Percentiles rank a stretch among this genome's conserved stretches.
Conservation (phyloP, 2,329 filamentous ascomycete species). For the Penicillium nordicum region DNA sequence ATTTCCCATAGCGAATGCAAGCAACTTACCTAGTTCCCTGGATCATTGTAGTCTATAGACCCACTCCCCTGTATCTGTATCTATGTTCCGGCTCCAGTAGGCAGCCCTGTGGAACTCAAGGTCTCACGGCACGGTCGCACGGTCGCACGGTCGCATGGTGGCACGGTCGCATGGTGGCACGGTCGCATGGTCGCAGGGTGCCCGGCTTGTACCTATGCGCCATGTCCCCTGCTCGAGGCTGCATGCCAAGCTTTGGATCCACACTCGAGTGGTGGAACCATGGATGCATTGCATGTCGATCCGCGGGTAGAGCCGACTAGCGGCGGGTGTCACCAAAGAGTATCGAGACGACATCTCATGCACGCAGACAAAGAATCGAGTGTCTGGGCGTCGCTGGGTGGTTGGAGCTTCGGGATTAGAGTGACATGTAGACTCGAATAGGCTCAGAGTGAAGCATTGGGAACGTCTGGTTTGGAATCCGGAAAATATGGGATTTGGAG, state of each 20-base stretch:
- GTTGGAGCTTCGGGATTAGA: not conserved
- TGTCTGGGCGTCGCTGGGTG: not conserved
- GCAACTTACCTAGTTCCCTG: not conserved
- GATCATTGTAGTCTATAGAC: not conserved
- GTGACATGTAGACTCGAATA: not conserved
- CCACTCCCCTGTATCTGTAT: not conserved
- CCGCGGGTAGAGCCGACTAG: not conserved
- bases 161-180: not conserved
- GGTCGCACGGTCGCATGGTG: not conserved
- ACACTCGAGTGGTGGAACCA: not conserved
- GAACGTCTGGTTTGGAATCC: too few relatives aligned
- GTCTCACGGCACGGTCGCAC: not conserved
- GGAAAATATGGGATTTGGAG: not conserved
- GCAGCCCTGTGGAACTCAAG: not conserved
- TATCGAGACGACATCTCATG: constrained; percentile 10
- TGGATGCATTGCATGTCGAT: not conserved
- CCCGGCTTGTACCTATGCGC: not conserved
- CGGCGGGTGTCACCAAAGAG: constrained; percentile 1
- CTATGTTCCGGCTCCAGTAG: not conserved
- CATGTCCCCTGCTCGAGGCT: not conserved
- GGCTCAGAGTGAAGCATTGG: not conserved
- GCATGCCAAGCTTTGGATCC: constrained; percentile 3
- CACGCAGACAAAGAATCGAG: not conserved
- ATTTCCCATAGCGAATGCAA: constrained; percentile 9
- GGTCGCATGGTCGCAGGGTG: not conserved